Conservation (phyloP, 805 yeast species). For the Tetrapisispora pingtungensis region DNA sequence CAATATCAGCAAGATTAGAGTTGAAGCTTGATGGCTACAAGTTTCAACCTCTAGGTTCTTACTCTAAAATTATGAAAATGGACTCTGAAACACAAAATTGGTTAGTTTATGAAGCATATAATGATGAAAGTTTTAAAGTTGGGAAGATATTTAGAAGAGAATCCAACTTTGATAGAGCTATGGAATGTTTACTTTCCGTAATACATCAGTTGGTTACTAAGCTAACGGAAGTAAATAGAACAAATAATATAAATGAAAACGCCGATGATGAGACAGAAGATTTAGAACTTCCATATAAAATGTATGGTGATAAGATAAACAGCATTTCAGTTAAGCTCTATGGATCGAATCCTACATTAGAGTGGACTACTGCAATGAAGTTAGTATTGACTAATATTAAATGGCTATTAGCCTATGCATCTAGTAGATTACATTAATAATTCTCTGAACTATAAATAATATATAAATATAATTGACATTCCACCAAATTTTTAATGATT, state of each 20-base stretch:
- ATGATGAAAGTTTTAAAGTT: slow-evolving; percentile 62
- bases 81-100: slow-evolving; percentile 29
- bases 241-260: neutral
- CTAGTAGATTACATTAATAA: slow-evolving; percentile 27
- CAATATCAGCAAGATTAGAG: slow-evolving; percentile 48
- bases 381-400: slow-evolving; percentile 68
- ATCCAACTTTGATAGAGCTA: slow-evolving; percentile 67
- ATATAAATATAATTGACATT: no score
- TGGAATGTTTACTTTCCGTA: slow-evolving; percentile 59
- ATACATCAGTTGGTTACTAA: slow-evolving; percentile 19
- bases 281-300: slow-evolving; percentile 62
- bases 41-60: slow-evolving; percentile 75
- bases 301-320: slow-evolving; percentile 64
- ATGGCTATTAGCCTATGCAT: slow-evolving; percentile 77
- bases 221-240: slow-evolving; percentile 4
- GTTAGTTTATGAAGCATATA: slow-evolving; percentile 49
- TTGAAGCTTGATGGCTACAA: slow-evolving; percentile 49
- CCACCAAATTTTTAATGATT: neutral
- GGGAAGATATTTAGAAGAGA: slow-evolving; percentile 54
- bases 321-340: slow-evolving; percentile 65
- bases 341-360: slow-evolving; percentile 51
- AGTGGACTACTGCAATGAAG: slow-evolving; percentile 88
- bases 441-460: no score
- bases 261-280: neutral
- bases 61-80: slow-evolving; percentile 54